Percentiles rank a stretch among this genome's conserved stretches.
These are phyloP conservation scores for Metschnikowia kunwiensis DNA, from an alignment of 805 yeast genomes.

Conservation along the genomic window DNA sequence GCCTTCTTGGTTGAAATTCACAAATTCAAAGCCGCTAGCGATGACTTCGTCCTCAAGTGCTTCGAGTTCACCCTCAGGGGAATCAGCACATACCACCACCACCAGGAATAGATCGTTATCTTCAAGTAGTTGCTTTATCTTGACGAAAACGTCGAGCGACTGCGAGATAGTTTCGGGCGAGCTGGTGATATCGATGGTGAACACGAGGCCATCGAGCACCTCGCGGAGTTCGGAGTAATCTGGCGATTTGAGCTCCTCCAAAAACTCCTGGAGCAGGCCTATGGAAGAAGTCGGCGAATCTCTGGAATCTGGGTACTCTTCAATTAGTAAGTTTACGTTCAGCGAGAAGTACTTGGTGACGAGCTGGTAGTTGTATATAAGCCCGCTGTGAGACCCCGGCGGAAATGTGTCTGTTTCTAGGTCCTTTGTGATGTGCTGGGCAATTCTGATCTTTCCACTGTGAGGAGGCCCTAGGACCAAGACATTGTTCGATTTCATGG, in stretches of 20 bases:
- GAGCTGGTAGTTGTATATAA: constrained; percentile 26
- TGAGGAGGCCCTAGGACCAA: constrained; percentile 44
- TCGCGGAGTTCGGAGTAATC: constrained; percentile 46
- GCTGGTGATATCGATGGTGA: constrained; percentile 33
- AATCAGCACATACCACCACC: constrained; percentile 28
- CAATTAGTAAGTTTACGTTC: constrained; percentile 32
- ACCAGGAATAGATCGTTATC: constrained; percentile 30
- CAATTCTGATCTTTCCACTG: constrained; percentile 38
- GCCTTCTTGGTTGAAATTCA: constrained; percentile 32
- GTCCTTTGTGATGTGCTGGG: constrained; percentile 27
- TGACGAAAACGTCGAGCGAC: constrained; percentile 13
- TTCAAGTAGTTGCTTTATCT: constrained; percentile 13
- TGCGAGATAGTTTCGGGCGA: constrained; percentile 22
- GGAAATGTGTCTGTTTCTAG: constrained; percentile 34
- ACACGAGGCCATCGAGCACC: constrained; percentile 44
- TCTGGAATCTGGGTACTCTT: constrained; percentile 33
- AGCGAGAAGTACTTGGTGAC: constrained; percentile 33
- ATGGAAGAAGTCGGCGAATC: constrained; percentile 5
- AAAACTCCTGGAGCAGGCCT: constrained; percentile 32
- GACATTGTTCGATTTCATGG: constrained; percentile 34
- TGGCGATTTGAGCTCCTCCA: constrained; percentile 32
- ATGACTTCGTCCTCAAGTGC: constrained; percentile 41
- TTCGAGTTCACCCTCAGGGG: constrained; percentile 4
- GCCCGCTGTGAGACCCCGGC: constrained; percentile 31
- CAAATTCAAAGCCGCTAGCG: constrained; percentile 42